phyloP scores from a whole-genome alignment of 139 green algal species.

The Coccomyxa sp. region DNA sequence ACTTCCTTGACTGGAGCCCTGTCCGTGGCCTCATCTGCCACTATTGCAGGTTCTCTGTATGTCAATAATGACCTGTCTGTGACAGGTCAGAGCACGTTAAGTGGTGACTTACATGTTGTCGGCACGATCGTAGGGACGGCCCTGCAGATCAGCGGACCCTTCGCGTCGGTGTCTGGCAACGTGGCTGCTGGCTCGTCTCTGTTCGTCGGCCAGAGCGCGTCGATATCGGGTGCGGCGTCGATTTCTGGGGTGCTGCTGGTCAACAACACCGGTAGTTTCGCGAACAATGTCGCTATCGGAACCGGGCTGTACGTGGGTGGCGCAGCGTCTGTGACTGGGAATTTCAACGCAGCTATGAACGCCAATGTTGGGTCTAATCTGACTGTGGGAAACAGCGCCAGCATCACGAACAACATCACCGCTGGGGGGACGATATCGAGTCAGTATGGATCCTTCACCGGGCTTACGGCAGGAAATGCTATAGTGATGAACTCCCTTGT shows the following conservation, averaged over 20 bases:
- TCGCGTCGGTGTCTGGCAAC: neutral
- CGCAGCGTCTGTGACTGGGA: neutral
- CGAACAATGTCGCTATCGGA: neutral
- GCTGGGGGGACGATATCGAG: neutral
- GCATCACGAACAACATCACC: neutral
- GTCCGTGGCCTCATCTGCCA: neutral
- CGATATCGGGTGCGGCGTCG: neutral
- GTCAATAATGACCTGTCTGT: neutral
- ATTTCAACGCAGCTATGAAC: neutral
- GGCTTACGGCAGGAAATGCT: neutral
- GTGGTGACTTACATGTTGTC: neutral
- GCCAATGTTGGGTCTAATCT: conserved; percentile 1
- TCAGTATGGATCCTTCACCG: neutral
- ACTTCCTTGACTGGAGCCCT: neutral
- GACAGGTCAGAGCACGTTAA: neutral
- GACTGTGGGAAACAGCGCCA: neutral
- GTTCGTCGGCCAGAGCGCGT: neutral
- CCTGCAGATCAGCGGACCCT: neutral
- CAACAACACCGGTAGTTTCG: neutral
- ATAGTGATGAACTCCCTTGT: neutral
- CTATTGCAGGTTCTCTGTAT: neutral
- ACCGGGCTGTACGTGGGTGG: neutral
- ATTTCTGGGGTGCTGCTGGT: neutral
- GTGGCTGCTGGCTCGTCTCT: neutral
- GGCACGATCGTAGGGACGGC: neutral